These are phyloP conservation scores for Penicillium cataractarum DNA, from an alignment of 495 filamentous ascomycete genomes.

Conservation along the genomic window DNA sequence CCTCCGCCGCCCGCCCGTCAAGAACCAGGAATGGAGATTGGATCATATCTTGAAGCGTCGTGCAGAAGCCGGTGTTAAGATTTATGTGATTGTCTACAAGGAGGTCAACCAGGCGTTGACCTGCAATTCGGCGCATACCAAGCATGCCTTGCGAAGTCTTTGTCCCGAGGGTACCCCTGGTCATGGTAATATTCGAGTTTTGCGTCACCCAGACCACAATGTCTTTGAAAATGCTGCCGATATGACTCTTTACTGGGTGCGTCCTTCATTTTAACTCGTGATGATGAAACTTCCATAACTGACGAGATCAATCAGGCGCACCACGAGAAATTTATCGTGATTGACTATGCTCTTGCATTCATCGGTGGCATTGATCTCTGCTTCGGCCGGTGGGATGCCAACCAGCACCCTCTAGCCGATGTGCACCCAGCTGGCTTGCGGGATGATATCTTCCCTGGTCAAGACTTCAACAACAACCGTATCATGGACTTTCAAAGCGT, in stretches of 20 bases:
- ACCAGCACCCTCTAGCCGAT: slow-evolving; percentile 84
- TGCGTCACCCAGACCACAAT: slow-evolving; percentile 96
- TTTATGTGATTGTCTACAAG: slow-evolving; percentile 92
- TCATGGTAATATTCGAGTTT: slow-evolving; percentile 81
- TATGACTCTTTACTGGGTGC: slow-evolving; percentile 94
- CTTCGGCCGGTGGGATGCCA: slow-evolving; percentile 89
- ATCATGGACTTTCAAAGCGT: slow-evolving; percentile 96
- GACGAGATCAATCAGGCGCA: slow-evolving; percentile 61
- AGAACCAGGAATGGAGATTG: slow-evolving; percentile 84
- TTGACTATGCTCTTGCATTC: slow-evolving; percentile 88
- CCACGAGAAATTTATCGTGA: slow-evolving; percentile 94
- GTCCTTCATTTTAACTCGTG: neutral
- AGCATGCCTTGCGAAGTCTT: slow-evolving; percentile 78
- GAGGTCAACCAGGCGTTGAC: slow-evolving; percentile 83
- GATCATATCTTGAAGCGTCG: slow-evolving; percentile 85
- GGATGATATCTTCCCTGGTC: slow-evolving; percentile 89
- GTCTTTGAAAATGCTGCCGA: slow-evolving; percentile 91
- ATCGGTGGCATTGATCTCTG: slow-evolving; percentile 95
- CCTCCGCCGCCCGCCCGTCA: slow-evolving; percentile 78
- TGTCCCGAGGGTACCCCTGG: slow-evolving; percentile 81
- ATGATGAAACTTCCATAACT: neutral
- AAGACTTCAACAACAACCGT: slow-evolving; percentile 95
- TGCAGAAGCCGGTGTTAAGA: slow-evolving; percentile 91
- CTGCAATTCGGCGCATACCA: slow-evolving; percentile 92
- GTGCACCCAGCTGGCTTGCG: slow-evolving; percentile 82